Evolutionary conservation across 306 rosid genomes (phyloP), one percentile per base, ranked within the genome.

Genomic region (Quercus berberidifolia): DNA sequence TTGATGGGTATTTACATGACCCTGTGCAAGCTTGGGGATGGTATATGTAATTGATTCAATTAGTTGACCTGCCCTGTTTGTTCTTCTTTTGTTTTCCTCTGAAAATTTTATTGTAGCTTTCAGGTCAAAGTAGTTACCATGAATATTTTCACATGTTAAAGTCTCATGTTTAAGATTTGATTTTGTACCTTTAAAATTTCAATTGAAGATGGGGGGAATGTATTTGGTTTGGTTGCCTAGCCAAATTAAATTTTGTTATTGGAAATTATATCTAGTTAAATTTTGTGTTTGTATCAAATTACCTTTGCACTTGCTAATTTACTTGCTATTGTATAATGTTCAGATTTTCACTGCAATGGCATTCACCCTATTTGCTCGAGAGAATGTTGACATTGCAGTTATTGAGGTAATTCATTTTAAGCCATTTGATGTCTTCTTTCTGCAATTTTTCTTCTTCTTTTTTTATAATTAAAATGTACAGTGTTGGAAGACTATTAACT

Each of bases 281-380:
- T 15, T 56, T 75, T 38, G 11, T 65, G 15, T 55, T 17, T 83
- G 65, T 55, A n/a, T 38, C 52, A 0, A 46, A 26, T 81, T 49
- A 15, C 49, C 30, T 55, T 71, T 56, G 25, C 28, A 73, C 74
- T 69, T 52, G 63, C 67, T 80, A 52, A 19, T 69, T 77, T 69
- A 63, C 71, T 58, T 43, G 73, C 71, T 80, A 54, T 9, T 74
- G 77, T 64, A 60, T 46, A 56, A 58, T 76, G 81, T 76, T 78
- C 83, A 94, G 99, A 97, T 91, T 83, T 88, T 94, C 84, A 95
- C 99, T 51, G 86, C 99, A 5, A 76, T 92, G 89, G 97, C 96
- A 67, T 91, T 92, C 86, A 76, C 83, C 81, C 80, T 95, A 65
- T 92, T 95, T 86, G 95, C 99, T 41, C 88, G 89, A 74, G 93